Conservation (phyloP, 2,329 filamentous ascomycete species). For the Aspergillus sp. region DNA sequence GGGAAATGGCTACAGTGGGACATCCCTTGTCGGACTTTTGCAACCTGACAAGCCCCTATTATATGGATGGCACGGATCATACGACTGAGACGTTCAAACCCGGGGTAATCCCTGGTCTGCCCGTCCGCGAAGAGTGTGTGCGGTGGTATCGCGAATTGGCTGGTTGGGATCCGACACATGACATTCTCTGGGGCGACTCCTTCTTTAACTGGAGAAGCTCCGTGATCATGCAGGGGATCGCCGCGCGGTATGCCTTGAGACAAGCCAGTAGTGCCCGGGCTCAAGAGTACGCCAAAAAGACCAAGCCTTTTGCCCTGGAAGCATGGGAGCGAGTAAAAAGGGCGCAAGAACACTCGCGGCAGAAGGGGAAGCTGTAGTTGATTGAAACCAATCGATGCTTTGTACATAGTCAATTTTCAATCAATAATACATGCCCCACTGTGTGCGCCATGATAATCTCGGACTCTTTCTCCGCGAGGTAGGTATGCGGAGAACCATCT, state of each 20-base stretch:
- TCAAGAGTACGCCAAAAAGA: constrained; percentile 60
- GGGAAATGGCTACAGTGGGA: constrained; percentile 98
- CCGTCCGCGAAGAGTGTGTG: constrained; percentile 52
- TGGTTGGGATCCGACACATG: constrained; percentile 61
- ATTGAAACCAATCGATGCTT: too few species aligned
- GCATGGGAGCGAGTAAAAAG: constrained; percentile 67
- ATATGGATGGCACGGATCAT: constrained; percentile 27
- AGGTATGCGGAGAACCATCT: too few species aligned
- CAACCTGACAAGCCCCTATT: constrained; percentile 57
- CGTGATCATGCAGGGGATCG: constrained; percentile 80
- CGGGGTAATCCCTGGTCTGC: constrained; percentile 60
- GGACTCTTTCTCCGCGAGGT: too few species aligned
- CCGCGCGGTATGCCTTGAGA: constrained; percentile 71
- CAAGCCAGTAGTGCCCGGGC: constrained; percentile 88
- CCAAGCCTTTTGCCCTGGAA: constrained; percentile 65
- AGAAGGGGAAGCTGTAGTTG: constrained; percentile 40
- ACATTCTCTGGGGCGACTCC: constrained; percentile 57
- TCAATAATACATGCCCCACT: too few species aligned
- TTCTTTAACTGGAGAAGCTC: constrained; percentile 55
- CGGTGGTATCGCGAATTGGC: constrained; percentile 61
- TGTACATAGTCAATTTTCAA: too few species aligned
- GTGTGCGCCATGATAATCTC: too few species aligned
- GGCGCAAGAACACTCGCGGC: constrained; percentile 33
- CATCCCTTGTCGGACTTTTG: constrained; percentile 86
- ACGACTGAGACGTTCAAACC: constrained; percentile 51